phyloP scores from a whole-genome alignment of 805 yeast species.

The Wickerhamiella azymoides region DNA sequence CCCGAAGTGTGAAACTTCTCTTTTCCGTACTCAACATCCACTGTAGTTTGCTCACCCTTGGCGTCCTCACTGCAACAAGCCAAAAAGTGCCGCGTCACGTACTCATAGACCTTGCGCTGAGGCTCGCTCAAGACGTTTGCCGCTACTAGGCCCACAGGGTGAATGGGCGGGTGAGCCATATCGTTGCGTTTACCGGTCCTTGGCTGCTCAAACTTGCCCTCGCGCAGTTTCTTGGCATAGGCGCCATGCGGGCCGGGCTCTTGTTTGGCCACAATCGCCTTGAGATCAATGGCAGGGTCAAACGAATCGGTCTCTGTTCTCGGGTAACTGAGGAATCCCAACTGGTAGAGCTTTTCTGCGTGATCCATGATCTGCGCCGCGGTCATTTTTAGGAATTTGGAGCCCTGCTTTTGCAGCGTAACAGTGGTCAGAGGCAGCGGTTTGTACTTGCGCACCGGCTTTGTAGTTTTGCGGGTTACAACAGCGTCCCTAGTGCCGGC shows the following conservation, averaged over 20 bases:
- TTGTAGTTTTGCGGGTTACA: conserved; percentile 37
- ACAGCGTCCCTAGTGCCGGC: conserved; percentile 31
- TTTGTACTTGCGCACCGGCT: conserved; percentile 60
- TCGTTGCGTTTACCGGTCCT: conserved; percentile 76
- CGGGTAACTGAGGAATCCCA: conserved; percentile 85
- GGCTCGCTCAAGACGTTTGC: conserved; percentile 23
- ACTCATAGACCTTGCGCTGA: conserved; percentile 57
- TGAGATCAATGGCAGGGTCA: conserved; percentile 63
- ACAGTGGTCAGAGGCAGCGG: conserved; percentile 94
- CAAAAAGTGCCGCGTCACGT: conserved; percentile 68
- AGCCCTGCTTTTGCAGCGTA: conserved; percentile 76
- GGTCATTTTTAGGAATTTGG: conserved; percentile 55
- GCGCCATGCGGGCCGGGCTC: conserved; percentile 34
- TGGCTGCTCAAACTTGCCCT: conserved; percentile 46
- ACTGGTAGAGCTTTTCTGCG: conserved; percentile 77
- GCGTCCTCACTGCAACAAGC: conserved; percentile 93
- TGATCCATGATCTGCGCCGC: conserved; percentile 61
- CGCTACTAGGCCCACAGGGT: conserved; percentile 43
- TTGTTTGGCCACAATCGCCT: conserved; percentile 48
- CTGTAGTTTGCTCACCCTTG: conserved; percentile 51
- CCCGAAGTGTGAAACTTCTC: conserved; percentile 69
- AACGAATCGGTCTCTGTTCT: conserved; percentile 93
- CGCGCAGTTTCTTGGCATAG: conserved; percentile 40
- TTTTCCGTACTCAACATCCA: conserved; percentile 59
- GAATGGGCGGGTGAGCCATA: conserved; percentile 97